phyloP scores from a whole-genome alignment of 176 grass and related monocot species.

The Bonia amplexicaulis region DNA sequence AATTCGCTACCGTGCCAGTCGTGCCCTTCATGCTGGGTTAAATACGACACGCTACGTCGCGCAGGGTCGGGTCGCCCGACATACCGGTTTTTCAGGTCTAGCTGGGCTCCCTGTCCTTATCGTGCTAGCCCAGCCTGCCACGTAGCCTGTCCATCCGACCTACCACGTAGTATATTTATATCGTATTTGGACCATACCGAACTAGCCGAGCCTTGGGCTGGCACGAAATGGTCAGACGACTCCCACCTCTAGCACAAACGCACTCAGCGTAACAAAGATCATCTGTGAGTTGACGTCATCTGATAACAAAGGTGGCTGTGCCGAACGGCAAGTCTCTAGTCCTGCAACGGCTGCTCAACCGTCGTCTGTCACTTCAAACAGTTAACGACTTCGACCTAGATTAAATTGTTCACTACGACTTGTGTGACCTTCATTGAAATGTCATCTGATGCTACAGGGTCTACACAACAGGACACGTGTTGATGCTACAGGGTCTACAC shows the following conservation, averaged over 20 bases:
- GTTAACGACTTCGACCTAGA: neutral
- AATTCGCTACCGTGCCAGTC: neutral
- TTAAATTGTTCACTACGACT: neutral
- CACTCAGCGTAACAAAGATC: neutral
- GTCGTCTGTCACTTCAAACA: neutral
- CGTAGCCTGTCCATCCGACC: too few relatives aligned
- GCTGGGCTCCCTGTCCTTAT: too few relatives aligned
- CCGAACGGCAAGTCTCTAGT: neutral
- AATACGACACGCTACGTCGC: too few relatives aligned
- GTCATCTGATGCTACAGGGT: neutral
- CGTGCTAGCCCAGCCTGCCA: too few relatives aligned
- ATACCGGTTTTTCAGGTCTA: too few relatives aligned
- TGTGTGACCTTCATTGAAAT: neutral
- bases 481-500: too few relatives aligned
- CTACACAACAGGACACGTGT: neutral
- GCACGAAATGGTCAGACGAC: too few relatives aligned
- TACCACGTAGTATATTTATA: rapidly evolving
- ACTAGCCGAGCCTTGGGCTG: too few relatives aligned
- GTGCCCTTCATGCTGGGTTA: too few relatives aligned
- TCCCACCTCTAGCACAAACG: neutral
- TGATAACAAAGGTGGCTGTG: constrained; percentile 17
- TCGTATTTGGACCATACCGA: rapidly evolving
- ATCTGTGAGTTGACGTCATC: constrained; percentile 31
- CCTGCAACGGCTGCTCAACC: neutral
- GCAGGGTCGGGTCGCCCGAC: too few relatives aligned